Evolutionary conservation across 441 rosid genomes (phyloP).

Genomic region (Jatropha multifida): DNA sequence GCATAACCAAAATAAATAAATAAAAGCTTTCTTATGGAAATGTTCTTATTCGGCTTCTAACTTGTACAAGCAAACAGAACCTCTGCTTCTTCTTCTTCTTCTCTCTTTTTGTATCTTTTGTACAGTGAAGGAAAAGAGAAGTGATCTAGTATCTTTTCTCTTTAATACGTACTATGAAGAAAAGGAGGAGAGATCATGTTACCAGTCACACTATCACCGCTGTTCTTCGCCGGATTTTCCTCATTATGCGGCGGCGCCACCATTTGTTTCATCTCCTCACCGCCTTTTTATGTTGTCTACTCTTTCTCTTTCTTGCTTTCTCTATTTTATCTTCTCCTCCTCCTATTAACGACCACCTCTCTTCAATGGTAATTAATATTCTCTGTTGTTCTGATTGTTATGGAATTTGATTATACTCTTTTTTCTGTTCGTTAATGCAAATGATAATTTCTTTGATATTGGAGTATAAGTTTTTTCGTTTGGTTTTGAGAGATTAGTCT

Average conservation of each 20-base stretch:
- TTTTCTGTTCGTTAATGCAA: not conserved
- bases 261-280: conserved; percentile 51
- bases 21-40: no score
- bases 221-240: conserved; percentile 30
- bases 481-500: conserved; percentile 24
- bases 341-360: conserved; percentile 19
- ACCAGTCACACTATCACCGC: not conserved
- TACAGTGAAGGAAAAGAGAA: conserved; percentile 31
- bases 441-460: not conserved
- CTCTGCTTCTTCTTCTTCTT: not conserved
- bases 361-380: conserved; percentile 15
- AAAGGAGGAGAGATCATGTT: conserved; percentile 35
- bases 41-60: no score
- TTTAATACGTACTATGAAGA: conserved; percentile 15
- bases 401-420: not conserved
- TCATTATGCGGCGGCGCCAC: conserved; percentile 48
- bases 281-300: conserved; percentile 45
- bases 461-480: not conserved
- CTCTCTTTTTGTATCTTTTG: not conserved
- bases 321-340: conserved; percentile 44
- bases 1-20: no score
- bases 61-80: no score
- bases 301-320: conserved; percentile 48
- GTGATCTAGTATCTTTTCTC: no score
- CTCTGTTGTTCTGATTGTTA: not conserved